Percentiles rank a stretch among this genome's conserved stretches.
phyloP scores from a whole-genome alignment of 306 rosid genomes.

The Vigna trinervia region DNA sequence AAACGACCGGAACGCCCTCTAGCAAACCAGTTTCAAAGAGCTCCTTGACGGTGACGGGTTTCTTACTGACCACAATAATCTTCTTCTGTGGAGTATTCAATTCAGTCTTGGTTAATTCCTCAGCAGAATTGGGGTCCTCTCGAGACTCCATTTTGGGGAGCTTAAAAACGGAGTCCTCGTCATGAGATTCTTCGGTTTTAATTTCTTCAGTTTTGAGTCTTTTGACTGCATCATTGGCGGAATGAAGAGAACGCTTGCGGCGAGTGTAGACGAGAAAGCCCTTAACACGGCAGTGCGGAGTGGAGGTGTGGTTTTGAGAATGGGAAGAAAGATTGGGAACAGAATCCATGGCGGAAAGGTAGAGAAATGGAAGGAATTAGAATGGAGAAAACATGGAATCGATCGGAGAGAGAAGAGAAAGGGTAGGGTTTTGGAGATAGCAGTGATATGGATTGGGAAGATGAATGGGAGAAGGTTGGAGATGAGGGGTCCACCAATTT shows the following conservation, averaged over 20 bases:
- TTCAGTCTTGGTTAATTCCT: conserved; percentile 40
- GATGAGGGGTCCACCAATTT: conserved; percentile 51
- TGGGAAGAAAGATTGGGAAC: background rate
- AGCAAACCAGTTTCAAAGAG: conserved; percentile 92
- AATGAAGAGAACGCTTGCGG: conserved; percentile 51
- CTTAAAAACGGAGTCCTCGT: conserved; percentile 38
- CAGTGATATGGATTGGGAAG: conserved; percentile 32
- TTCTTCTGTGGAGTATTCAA: conserved; percentile 49
- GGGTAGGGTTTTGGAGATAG: conserved; percentile 53
- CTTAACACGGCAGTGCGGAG: conserved; percentile 47
- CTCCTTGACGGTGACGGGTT: conserved; percentile 80
- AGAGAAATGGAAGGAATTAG: background rate
- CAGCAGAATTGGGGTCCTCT: background rate
- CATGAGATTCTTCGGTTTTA: background rate
- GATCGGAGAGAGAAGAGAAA: conserved; percentile 39
- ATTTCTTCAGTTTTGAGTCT: conserved; percentile 23
- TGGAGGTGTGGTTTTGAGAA: background rate
- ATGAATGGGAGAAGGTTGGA: conserved; percentile 28
- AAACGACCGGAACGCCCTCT: conserved; percentile 89
- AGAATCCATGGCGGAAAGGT: conserved; percentile 6
- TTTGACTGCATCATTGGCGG: conserved; percentile 41
- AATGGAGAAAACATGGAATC: conserved; percentile 44
- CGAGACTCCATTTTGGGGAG: conserved; percentile 35
- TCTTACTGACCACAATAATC: conserved; percentile 57
- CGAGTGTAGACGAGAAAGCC: conserved; percentile 88